A percentile compares a stretch with the other conserved stretches of the same genome.
Conservation (phyloP, 2,329 filamentous ascomycete species). For the Cladobotryum protrusum region DNA sequence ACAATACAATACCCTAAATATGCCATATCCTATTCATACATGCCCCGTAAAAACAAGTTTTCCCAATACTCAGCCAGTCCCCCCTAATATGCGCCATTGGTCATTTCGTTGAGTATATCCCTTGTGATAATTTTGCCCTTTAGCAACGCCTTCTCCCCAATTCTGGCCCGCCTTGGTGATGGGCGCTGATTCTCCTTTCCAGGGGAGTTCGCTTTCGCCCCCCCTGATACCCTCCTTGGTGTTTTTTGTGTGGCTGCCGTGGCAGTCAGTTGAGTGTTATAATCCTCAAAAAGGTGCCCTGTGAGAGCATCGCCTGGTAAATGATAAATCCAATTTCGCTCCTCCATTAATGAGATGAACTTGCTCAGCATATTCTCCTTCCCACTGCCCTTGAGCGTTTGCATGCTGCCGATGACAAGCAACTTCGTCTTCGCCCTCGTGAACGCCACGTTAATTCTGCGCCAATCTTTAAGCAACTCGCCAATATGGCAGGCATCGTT, state of each 20-base stretch:
- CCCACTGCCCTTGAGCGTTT: slow-evolving; percentile 69
- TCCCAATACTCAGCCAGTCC: background rate
- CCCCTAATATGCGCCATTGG: slow-evolving; percentile 34
- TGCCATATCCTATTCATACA: slow-evolving; percentile 4
- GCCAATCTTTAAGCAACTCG: slow-evolving; percentile 84
- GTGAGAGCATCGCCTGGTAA: slow-evolving; percentile 58
- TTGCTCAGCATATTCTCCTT: slow-evolving; percentile 67
- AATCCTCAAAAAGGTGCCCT: slow-evolving; percentile 61
- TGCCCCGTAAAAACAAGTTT: background rate
- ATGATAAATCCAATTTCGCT: slow-evolving; percentile 72
- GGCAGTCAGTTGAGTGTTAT: slow-evolving; percentile 42
- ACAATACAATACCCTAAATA: slow-evolving; percentile 2
- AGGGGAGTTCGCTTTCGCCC: slow-evolving; percentile 8
- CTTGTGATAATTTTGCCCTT: slow-evolving; percentile 62
- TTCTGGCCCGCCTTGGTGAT: slow-evolving; percentile 49
- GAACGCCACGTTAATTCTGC: slow-evolving; percentile 91
- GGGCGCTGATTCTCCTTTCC: slow-evolving; percentile 42
- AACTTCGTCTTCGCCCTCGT: slow-evolving; percentile 90
- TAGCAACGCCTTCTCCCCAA: slow-evolving; percentile 56
- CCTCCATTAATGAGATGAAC: slow-evolving; percentile 73
- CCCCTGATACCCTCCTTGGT: slow-evolving; percentile 11
- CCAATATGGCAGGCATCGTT: slow-evolving; percentile 82
- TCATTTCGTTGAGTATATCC: slow-evolving; percentile 72
- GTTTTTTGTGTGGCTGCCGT: slow-evolving; percentile 24
- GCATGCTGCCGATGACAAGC: slow-evolving; percentile 75